These are phyloP conservation scores for Diplogelasinospora grovesii DNA, from an alignment of 495 filamentous ascomycete genomes.

Conservation along the genomic window DNA sequence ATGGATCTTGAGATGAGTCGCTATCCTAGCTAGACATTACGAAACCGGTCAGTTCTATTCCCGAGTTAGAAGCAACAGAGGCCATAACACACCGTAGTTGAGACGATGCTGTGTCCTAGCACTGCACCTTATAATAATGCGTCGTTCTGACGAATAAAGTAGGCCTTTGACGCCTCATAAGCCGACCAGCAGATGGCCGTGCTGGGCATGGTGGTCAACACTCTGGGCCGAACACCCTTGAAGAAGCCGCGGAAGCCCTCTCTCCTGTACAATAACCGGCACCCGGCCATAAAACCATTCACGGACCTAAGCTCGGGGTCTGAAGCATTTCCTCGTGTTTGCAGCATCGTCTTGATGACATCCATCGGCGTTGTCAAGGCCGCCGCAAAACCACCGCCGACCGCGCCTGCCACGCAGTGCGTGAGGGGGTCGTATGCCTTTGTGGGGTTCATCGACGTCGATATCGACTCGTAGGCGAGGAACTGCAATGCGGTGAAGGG, in stretches of 20 bases:
- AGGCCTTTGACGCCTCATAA: conserved; percentile 53
- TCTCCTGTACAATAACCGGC: conserved; percentile 71
- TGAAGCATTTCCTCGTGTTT: conserved; percentile 76
- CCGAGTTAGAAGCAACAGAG: too few species aligned
- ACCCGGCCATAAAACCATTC: conserved; percentile 74
- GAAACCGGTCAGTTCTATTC: too few species aligned
- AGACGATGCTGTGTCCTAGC: too few species aligned
- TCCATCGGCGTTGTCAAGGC: conserved; percentile 93
- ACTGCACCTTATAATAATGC: too few species aligned
- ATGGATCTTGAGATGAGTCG: too few species aligned
- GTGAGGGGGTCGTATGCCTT: conserved; percentile 84
- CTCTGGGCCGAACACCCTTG: conserved; percentile 81
- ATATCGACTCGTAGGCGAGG: conserved; percentile 93
- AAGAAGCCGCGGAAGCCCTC: conserved; percentile 87
- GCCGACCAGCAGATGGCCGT: conserved; percentile 97
- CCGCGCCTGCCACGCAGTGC: conserved; percentile 83
- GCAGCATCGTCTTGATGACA: conserved; percentile 94
- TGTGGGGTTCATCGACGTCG: conserved; percentile 81
- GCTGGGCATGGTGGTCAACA: conserved; percentile 95
- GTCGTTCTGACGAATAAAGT: conserved; percentile 48
- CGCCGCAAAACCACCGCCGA: conserved; percentile 89
- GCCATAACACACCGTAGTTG: too few species aligned
- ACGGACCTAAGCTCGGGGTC: conserved; percentile 81
- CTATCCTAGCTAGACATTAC: too few species aligned
- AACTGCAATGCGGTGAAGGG: conserved; percentile 96